Conservation (phyloP, 129 eudicot species). For the Artemisia tridentata region DNA sequence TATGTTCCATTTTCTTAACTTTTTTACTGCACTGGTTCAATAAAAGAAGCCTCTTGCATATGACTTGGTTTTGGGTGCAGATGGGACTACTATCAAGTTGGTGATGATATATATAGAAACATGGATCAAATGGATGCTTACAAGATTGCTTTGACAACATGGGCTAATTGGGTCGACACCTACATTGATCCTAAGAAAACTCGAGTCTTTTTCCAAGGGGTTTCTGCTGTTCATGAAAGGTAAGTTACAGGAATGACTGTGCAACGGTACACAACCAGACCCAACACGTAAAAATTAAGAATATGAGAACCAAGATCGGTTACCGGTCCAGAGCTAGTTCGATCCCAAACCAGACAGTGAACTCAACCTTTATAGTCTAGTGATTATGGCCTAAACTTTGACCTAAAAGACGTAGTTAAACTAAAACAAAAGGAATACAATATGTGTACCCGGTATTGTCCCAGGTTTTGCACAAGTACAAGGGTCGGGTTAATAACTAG, state of each 20-base stretch:
- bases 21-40: neutral
- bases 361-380: too few species aligned
- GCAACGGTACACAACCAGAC: too few species aligned
- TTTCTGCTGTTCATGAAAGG: conserved; percentile 64
- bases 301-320: too few species aligned
- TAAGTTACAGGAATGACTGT: neutral
- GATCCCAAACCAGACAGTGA: too few species aligned
- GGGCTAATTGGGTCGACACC: conserved; percentile 86
- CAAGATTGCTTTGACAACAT: conserved; percentile 69
- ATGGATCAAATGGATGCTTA: conserved; percentile 83
- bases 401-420: too few species aligned
- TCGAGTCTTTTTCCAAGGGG: conserved; percentile 76
- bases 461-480: too few species aligned
- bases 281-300: too few species aligned
- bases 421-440: too few species aligned
- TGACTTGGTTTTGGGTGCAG: conserved; percentile 39
- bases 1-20: conserved; percentile 14
- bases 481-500: too few species aligned
- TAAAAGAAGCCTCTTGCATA: neutral
- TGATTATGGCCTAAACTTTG: too few species aligned
- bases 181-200: conserved; percentile 51
- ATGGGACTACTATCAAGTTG: conserved; percentile 82
- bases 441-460: too few species aligned
- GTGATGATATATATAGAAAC: conserved; percentile 41
- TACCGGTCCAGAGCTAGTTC: too few species aligned